A percentile compares a stretch with the other conserved stretches of the same genome.
These are phyloP conservation scores for Aquilaria yunnanensis DNA, from an alignment of 345 rosid species.

Conservation along the genomic window DNA sequence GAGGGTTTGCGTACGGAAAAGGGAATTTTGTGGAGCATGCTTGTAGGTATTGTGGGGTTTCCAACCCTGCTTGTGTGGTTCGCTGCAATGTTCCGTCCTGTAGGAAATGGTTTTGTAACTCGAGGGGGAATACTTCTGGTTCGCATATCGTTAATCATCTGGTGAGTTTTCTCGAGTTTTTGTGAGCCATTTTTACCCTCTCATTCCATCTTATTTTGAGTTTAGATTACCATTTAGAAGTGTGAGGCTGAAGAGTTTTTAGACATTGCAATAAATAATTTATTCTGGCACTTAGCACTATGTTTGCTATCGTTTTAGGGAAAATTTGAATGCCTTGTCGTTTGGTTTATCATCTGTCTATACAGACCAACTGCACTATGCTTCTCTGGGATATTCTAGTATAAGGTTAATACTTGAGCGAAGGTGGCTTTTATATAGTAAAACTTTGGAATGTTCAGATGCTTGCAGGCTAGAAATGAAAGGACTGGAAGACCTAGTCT, in stretches of 20 bases:
- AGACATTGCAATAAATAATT: too few species aligned
- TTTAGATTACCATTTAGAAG: background rate
- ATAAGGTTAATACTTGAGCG: too few species aligned
- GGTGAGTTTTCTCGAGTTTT: slow-evolving; percentile 40
- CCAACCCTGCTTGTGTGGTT: slow-evolving; percentile 97
- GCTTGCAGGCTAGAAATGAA: too few species aligned
- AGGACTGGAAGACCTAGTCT: too few species aligned
- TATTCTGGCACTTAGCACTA: too few species aligned
- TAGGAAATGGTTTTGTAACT: slow-evolving; percentile 99
- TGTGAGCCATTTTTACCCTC: background rate
- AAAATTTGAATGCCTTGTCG: too few species aligned
- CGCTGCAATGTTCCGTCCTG: slow-evolving; percentile 98
- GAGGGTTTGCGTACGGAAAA: slow-evolving; percentile 65
- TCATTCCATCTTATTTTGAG: background rate
- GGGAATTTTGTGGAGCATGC: slow-evolving; percentile 90
- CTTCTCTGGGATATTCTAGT: too few species aligned
- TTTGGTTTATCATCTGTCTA: too few species aligned
- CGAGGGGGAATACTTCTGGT: slow-evolving; percentile 97
- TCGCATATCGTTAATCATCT: slow-evolving; percentile 98
- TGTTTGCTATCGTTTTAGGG: too few species aligned
- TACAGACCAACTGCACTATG: too few species aligned
- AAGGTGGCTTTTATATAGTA: too few species aligned
- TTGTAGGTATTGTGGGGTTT: slow-evolving; percentile 92
- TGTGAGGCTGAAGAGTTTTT: background rate
- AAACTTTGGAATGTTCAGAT: too few species aligned